Percentiles rank a stretch among this genome's conserved stretches.
phyloP scores from a whole-genome alignment of 345 rosid genomes.

The Citrus glauca region DNA sequence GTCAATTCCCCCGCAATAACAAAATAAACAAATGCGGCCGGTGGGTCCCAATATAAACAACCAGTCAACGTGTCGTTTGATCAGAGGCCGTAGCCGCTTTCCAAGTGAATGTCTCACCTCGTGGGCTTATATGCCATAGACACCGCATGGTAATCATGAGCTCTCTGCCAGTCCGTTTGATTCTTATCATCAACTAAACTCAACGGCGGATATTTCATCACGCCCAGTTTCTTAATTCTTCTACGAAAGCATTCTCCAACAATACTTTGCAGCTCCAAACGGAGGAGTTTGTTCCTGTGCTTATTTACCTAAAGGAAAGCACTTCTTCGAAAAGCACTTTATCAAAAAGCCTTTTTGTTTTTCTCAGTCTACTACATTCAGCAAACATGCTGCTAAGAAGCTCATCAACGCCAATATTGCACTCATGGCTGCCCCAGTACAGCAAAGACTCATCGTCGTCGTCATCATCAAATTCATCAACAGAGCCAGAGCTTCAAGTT shows the following conservation, averaged over 20 bases:
- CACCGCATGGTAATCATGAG: background rate
- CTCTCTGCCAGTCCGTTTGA: background rate
- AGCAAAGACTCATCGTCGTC: constrained; percentile 32
- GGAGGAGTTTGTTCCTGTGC: background rate
- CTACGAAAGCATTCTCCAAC: background rate
- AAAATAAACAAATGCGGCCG: background rate
- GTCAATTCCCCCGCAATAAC: background rate
- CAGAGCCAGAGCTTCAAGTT: constrained; percentile 40
- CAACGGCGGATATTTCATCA: background rate
- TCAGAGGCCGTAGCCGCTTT: constrained; percentile 6
- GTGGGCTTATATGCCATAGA: background rate
- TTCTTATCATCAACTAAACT: background rate
- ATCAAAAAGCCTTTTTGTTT: constrained; percentile 2
- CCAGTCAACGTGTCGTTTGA: constrained; percentile 21
- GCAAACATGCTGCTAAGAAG: constrained; percentile 45
- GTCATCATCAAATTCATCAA: constrained; percentile 13
- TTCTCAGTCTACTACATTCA: background rate
- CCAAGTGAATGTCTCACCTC: background rate
- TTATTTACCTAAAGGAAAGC: background rate
- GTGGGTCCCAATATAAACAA: background rate
- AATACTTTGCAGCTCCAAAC: background rate
- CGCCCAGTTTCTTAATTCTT: background rate
- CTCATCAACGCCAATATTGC: constrained; percentile 46
- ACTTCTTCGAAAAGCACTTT: background rate
- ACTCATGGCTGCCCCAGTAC: constrained; percentile 47